These are phyloP conservation scores for Phanerochaete carnosa DNA, from an alignment of 768 basidiomycete genomes.

Conservation along the genomic window DNA sequence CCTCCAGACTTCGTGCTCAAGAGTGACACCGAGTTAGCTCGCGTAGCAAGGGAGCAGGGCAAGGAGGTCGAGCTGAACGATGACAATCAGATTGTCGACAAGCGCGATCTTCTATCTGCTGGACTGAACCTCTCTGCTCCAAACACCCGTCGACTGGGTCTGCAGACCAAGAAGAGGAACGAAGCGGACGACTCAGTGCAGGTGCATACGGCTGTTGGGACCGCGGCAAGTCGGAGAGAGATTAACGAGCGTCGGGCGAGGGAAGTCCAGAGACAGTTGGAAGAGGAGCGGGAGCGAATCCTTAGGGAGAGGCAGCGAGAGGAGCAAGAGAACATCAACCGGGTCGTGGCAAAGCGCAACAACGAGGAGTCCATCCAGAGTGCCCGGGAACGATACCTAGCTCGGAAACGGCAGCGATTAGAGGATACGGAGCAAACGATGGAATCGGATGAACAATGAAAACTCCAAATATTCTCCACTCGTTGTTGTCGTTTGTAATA, in stretches of 20 bases:
- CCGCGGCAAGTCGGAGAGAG: constrained; percentile 75
- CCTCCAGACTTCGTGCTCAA: constrained; percentile 59
- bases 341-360: constrained; percentile 72
- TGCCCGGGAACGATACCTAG: constrained; percentile 71
- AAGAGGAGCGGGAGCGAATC: constrained; percentile 64
- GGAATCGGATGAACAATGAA: neutral
- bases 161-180: constrained; percentile 30
- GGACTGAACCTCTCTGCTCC: constrained; percentile 88
- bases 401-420: constrained; percentile 75
- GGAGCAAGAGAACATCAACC: constrained; percentile 63
- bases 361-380: constrained; percentile 68
- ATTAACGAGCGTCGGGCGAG: constrained; percentile 79
- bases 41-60: constrained; percentile 65
- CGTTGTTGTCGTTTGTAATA: neutral
- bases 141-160: constrained; percentile 70
- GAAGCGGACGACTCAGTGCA: constrained; percentile 33
- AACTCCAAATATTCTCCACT: neutral
- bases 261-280: constrained; percentile 78
- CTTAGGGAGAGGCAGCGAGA: constrained; percentile 52
- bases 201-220: constrained; percentile 76
- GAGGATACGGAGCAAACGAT: constrained; percentile 34
- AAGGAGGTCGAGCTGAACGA: constrained; percentile 93
- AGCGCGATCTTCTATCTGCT: constrained; percentile 85
- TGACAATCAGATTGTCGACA: constrained; percentile 96
- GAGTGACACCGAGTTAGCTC: constrained; percentile 76